Conservation (phyloP, 2,329 filamentous ascomycete genomes). For the Aspergillus pseudonomiae region DNA sequence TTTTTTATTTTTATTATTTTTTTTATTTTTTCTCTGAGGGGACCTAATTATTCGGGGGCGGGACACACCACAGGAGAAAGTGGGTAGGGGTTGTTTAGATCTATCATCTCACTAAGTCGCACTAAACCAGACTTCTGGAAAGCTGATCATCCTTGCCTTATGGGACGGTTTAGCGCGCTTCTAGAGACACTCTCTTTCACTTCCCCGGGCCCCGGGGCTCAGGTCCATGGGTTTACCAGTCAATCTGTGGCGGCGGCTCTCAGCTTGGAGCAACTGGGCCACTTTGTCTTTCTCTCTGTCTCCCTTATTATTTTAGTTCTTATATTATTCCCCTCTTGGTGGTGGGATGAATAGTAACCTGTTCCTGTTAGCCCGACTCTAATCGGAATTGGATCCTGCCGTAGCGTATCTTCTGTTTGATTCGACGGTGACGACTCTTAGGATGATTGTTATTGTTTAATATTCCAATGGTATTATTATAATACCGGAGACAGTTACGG, state of each 20-base stretch:
- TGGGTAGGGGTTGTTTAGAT: slow-evolving; percentile 32
- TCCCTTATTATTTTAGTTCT: slow-evolving; percentile 11
- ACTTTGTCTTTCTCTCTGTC: slow-evolving; percentile 15
- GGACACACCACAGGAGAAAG: slow-evolving; percentile 20
- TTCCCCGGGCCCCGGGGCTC: slow-evolving; percentile 40
- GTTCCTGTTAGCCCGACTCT: slow-evolving; percentile 1
- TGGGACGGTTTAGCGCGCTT: slow-evolving; percentile 34
- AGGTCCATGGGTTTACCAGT: slow-evolving; percentile 35
- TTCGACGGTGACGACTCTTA: slow-evolving; percentile 10
- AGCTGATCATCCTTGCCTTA: slow-evolving; percentile 38
- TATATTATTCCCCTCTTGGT: slow-evolving; percentile 24
- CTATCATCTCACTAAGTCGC: slow-evolving; percentile 41
- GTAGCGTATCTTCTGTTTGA: slow-evolving; percentile 14
- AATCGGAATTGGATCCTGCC: slow-evolving; percentile 19
- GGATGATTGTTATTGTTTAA: not conserved
- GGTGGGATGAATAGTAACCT: not conserved
- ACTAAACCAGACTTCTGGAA: slow-evolving; percentile 41
- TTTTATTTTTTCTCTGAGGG: not conserved
- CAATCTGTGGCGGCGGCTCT: slow-evolving; percentile 28
- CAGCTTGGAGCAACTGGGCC: slow-evolving; percentile 16
- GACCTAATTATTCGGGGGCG: slow-evolving; percentile 20
- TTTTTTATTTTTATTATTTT: no score
- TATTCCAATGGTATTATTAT: not conserved
- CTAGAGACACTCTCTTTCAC: slow-evolving; percentile 30
- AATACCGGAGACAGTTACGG: not conserved